Conservation (phyloP, 805 yeast genomes). For the Teunomyces aglyptinius region DNA sequence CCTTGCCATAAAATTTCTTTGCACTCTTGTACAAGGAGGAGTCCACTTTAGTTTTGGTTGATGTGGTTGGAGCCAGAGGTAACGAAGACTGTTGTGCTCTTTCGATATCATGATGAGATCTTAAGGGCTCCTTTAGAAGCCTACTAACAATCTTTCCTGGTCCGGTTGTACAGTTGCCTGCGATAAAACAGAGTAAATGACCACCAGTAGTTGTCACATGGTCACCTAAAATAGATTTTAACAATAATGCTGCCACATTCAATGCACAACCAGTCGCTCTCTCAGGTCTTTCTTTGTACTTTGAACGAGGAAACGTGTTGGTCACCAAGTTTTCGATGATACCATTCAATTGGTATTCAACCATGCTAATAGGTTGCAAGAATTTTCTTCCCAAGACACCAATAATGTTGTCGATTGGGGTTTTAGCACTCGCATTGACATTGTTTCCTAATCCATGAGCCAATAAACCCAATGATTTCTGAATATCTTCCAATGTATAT, state of each 20-base stretch:
- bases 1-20: constrained; percentile 44
- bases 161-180: constrained; percentile 66
- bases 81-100: constrained; percentile 38
- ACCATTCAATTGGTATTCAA: constrained; percentile 49
- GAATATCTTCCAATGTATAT: constrained; percentile 48
- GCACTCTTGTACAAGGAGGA: constrained; percentile 34
- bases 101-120: constrained; percentile 63
- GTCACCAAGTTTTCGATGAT: constrained; percentile 48
- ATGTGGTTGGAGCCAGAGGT: constrained; percentile 31
- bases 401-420: constrained; percentile 13
- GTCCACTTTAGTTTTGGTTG: constrained; percentile 32
- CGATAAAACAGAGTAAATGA: constrained; percentile 52
- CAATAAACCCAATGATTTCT: constrained; percentile 44
- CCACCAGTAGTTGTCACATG: constrained; percentile 48
- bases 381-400: constrained; percentile 35
- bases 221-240: constrained; percentile 38
- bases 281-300: constrained; percentile 44
- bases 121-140: constrained; percentile 57
- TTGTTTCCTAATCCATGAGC: constrained; percentile 22
- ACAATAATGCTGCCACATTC: constrained; percentile 43
- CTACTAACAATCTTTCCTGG: constrained; percentile 61
- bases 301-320: constrained; percentile 48
- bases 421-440: constrained; percentile 9
- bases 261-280: constrained; percentile 63
- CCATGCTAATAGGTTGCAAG: constrained; percentile 46